Conservation (phyloP, 2,329 filamentous ascomycete genomes). For the Pleurostoma richardsiae region DNA sequence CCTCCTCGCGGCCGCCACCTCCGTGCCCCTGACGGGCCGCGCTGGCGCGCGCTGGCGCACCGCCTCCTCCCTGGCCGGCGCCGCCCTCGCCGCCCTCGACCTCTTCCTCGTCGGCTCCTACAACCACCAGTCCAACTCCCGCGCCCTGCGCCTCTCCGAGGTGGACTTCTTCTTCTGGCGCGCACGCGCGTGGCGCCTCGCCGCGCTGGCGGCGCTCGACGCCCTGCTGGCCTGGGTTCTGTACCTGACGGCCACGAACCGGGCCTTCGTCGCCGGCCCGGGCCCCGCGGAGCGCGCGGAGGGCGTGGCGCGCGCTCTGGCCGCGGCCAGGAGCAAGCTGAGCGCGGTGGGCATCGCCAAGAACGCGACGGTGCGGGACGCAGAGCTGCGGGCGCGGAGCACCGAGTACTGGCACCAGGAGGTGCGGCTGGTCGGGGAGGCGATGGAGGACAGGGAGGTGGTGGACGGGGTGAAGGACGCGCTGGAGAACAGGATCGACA, state of each 20-base stretch:
- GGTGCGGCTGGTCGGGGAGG: slow-evolving; percentile 63
- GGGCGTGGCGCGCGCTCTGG: slow-evolving; percentile 48
- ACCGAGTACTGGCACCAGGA: slow-evolving; percentile 80
- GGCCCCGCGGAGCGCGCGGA: slow-evolving; percentile 64
- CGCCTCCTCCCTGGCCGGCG: slow-evolving; percentile 59
- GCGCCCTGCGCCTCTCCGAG: slow-evolving; percentile 56
- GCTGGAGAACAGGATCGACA: slow-evolving; percentile 58
- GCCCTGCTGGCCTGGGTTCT: slow-evolving; percentile 57
- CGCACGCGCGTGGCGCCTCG: slow-evolving; percentile 55
- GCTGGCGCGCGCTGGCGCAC: slow-evolving; percentile 65
- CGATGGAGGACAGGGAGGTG: slow-evolving; percentile 76
- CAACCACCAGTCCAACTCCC: slow-evolving; percentile 59
- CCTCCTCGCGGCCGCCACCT: slow-evolving; percentile 69
- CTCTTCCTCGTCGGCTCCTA: slow-evolving; percentile 61
- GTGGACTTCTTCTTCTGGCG: slow-evolving; percentile 70
- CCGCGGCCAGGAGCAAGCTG: slow-evolving; percentile 59
- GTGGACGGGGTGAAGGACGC: slow-evolving; percentile 66
- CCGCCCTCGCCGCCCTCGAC: slow-evolving; percentile 58
- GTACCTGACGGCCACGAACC: slow-evolving; percentile 74
- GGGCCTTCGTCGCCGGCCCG: slow-evolving; percentile 63
- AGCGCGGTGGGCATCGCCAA: slow-evolving; percentile 69
- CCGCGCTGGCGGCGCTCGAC: slow-evolving; percentile 63
- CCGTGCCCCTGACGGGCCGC: slow-evolving; percentile 56
- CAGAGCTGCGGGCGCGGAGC: slow-evolving; percentile 58
- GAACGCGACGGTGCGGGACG: slow-evolving; percentile 75